Percentiles rank a stretch among this genome's conserved stretches.
phyloP scores from a whole-genome alignment of 805 yeast species.

The Candida adriatica region DNA sequence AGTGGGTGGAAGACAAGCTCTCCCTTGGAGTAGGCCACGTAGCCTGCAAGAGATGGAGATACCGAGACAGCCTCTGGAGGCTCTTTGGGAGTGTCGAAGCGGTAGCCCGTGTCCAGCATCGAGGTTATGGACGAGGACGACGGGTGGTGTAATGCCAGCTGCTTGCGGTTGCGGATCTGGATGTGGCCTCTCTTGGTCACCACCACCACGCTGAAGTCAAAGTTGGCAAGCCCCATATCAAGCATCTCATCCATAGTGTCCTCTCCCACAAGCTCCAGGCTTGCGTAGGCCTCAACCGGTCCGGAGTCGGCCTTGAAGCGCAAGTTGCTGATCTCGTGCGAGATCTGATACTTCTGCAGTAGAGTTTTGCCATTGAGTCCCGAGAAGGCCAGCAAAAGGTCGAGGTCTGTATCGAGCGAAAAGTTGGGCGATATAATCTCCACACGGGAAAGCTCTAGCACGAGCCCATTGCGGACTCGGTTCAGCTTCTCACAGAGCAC shows the following conservation, averaged over 20 bases:
- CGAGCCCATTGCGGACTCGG: conserved; percentile 22
- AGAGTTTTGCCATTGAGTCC: conserved; percentile 17
- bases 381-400: conserved; percentile 37
- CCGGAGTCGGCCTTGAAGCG: conserved; percentile 14
- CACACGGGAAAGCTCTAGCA: conserved; percentile 27
- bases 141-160: conserved; percentile 19
- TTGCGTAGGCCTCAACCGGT: conserved; percentile 17
- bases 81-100: conserved; percentile 32
- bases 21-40: conserved; percentile 25
- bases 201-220: conserved; percentile 35
- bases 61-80: conserved; percentile 33
- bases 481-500: conserved; percentile 23
- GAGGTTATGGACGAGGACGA: conserved; percentile 32
- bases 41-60: conserved; percentile 47
- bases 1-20: conserved; percentile 12
- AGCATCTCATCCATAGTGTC: conserved; percentile 20
- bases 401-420: conserved; percentile 35
- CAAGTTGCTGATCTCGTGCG: conserved; percentile 18
- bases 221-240: conserved; percentile 28
- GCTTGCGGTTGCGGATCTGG: conserved; percentile 37
- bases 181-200: conserved; percentile 37
- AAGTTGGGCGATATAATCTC: conserved; percentile 41
- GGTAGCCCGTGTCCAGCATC: conserved; percentile 49
- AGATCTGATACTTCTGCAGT: conserved; percentile 19
- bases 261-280: conserved; percentile 17